phyloP scores from a whole-genome alignment of 176 grass and related monocot genomes.

The Miscanthus lutarioriparius region DNA sequence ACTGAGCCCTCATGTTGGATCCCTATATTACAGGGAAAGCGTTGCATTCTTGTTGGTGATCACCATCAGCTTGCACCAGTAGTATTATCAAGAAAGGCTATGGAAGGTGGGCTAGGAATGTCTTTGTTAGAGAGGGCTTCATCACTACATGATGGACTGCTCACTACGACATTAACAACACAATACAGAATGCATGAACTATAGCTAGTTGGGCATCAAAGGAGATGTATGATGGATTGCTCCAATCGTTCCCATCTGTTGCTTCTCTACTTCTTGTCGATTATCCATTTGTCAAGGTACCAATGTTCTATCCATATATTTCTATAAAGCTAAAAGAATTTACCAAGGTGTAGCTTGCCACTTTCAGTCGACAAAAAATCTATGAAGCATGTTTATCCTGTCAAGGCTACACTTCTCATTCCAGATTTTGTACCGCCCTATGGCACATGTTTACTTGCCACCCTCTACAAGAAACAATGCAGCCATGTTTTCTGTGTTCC shows the following conservation, averaged over 20 bases:
- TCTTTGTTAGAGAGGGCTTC: conserved; percentile 91
- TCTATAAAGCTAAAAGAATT: not conserved
- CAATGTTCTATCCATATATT: conserved; percentile 23
- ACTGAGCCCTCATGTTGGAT: conserved; percentile 94
- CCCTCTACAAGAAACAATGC: not conserved
- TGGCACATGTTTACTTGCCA: too few species aligned
- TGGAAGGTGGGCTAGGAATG: conserved; percentile 74
- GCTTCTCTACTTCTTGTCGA: conserved; percentile 76
- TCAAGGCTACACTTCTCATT: not conserved
- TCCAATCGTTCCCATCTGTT: conserved; percentile 61
- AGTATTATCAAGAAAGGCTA: conserved; percentile 79
- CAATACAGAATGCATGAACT: conserved; percentile 90
- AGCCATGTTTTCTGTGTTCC: not conserved
- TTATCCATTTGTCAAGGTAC: conserved; percentile 78
- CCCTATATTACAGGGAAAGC: conserved; percentile 80
- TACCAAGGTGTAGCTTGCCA: not conserved
- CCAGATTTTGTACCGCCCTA: conserved; percentile 4
- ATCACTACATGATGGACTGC: conserved; percentile 59
- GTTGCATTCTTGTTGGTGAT: conserved; percentile 85
- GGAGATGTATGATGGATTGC: conserved; percentile 78
- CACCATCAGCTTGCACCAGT: conserved; percentile 79
- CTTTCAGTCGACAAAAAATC: not conserved
- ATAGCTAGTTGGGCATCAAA: conserved; percentile 90
- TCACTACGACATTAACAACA: conserved; percentile 60
- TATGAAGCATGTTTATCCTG: not conserved